These are phyloP conservation scores for Mycena crocata DNA, from an alignment of 768 basidiomycete genomes.

Conservation along the genomic window DNA sequence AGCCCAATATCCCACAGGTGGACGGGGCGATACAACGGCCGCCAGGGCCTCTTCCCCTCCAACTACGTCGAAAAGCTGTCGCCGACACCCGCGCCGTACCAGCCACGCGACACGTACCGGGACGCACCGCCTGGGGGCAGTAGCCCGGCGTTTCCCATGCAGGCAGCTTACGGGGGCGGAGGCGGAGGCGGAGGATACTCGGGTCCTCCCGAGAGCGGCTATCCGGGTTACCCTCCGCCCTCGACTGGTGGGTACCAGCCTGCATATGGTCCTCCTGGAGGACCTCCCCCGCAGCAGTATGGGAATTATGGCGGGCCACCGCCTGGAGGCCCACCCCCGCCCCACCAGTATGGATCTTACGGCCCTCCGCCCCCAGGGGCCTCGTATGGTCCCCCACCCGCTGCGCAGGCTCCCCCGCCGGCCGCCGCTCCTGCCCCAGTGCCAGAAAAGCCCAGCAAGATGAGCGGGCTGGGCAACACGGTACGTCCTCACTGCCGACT, in stretches of 20 bases:
- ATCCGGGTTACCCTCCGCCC: constrained; percentile 10
- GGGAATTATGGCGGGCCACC: constrained; percentile 23
- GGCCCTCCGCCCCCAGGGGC: constrained; percentile 29
- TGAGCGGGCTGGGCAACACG: constrained; percentile 64
- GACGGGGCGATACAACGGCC: constrained; percentile 74
- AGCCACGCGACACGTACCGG: constrained; percentile 15
- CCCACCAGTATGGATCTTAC: not conserved
- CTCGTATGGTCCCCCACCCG: no score
- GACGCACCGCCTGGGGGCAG: constrained; percentile 1
- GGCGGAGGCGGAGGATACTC: constrained; percentile 11
- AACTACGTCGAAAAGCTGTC: constrained; percentile 72
- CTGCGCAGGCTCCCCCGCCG: constrained; percentile 13
- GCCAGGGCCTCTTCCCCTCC: constrained; percentile 80
- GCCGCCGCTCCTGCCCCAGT: constrained; percentile 1
- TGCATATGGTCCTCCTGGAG: constrained; percentile 22
- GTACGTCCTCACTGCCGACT: constrained; percentile 33
- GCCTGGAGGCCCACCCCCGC: constrained; percentile 1
- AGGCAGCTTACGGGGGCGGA: constrained; percentile 21
- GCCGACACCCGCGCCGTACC: constrained; percentile 25
- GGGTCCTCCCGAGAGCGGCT: constrained; percentile 6
- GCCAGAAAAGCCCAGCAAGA: constrained; percentile 52
- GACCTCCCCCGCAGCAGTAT: constrained; percentile 19
- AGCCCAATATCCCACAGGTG: constrained; percentile 60
- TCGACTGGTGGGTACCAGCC: constrained; percentile 14
- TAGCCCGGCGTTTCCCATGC: constrained; percentile 25